Percentiles rank a stretch among this genome's conserved stretches.
Conservation (phyloP, 2,329 filamentous ascomycete species). For the Apiospora pterosperma region DNA sequence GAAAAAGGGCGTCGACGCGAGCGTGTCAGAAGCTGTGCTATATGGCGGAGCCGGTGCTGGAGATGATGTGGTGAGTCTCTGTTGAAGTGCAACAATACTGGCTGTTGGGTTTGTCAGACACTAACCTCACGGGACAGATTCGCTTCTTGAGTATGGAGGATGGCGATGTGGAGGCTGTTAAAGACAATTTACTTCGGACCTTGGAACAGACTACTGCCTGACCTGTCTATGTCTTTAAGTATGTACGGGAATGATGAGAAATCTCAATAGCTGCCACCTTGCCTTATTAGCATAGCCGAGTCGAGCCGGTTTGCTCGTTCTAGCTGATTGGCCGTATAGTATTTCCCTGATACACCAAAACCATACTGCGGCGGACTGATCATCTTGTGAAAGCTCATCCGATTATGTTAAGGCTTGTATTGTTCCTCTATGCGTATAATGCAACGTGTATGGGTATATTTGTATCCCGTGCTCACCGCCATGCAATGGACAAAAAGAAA, state of each 20-base stretch:
- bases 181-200: conserved; percentile 55
- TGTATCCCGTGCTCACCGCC: not conserved
- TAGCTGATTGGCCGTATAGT: too few relatives aligned
- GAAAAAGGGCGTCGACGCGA: conserved; percentile 71
- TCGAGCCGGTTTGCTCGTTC: too few relatives aligned
- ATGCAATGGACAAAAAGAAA: not conserved
- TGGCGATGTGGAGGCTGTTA: conserved; percentile 53
- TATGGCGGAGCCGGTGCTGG: conserved; percentile 62
- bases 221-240: not conserved
- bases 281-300: too few relatives aligned
- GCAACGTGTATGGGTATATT: not conserved
- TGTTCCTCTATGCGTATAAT: not conserved
- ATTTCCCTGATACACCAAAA: too few relatives aligned
- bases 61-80: conserved; percentile 67
- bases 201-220: conserved; percentile 3
- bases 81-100: not conserved
- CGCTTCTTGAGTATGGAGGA: conserved; percentile 64
- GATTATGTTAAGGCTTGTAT: not conserved
- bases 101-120: not conserved
- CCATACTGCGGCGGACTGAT: too few relatives aligned
- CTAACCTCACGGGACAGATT: conserved; percentile 43
- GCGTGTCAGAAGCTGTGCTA: conserved; percentile 74
- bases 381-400: too few relatives aligned
- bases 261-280: too few relatives aligned
- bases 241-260: not conserved